phyloP scores from a whole-genome alignment of 345 rosid species.

The Hibiscus syriacus region DNA sequence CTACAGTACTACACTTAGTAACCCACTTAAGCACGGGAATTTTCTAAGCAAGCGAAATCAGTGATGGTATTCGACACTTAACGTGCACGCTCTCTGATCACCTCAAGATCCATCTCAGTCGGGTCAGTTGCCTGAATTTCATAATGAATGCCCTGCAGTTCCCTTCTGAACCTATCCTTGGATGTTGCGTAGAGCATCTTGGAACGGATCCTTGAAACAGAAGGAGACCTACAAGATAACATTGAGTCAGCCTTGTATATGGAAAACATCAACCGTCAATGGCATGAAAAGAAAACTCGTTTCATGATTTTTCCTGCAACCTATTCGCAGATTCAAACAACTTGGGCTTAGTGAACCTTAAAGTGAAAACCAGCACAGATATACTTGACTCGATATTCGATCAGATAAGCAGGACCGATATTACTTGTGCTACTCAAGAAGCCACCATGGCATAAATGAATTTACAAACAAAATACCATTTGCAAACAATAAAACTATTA shows the following conservation, averaged over 20 bases:
- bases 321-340: not conserved
- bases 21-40: not conserved
- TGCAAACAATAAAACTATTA: not conserved
- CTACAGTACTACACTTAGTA: not conserved
- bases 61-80: conserved; percentile 9
- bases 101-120: conserved; percentile 71
- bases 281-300: not conserved
- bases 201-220: conserved; percentile 54
- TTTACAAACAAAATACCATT: no score
- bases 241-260: not conserved
- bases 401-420: conserved; percentile 5
- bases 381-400: not conserved
- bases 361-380: not conserved
- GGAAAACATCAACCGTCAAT: no score
- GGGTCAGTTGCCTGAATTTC: conserved; percentile 85
- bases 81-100: conserved; percentile 54
- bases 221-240: conserved; percentile 50
- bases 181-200: conserved; percentile 77
- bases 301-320: not conserved
- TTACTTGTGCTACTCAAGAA: no score
- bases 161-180: conserved; percentile 56
- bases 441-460: no score
- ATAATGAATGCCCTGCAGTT: conserved; percentile 72
- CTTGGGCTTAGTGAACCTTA: not conserved
- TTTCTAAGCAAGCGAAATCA: not conserved